These are phyloP conservation scores for Phaeophleospora eucalypticola DNA, from an alignment of 2,329 filamentous ascomycete genomes.

Conservation along the genomic window DNA sequence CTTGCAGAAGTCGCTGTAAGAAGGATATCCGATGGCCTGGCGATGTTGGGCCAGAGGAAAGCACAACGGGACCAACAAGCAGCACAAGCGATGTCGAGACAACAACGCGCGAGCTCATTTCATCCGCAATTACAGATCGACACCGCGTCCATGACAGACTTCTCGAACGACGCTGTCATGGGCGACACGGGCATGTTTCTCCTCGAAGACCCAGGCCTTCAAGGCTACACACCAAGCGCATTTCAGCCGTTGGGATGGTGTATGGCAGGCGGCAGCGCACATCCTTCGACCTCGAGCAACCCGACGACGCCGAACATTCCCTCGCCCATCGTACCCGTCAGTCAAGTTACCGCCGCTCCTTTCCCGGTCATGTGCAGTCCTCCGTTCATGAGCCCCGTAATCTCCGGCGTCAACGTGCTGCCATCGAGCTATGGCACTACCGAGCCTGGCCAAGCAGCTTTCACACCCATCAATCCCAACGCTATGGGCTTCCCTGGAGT, in stretches of 20 bases:
- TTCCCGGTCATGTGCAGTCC: constrained; percentile 30
- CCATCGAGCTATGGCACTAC: constrained; percentile 20
- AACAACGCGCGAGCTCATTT: constrained; percentile 9
- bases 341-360: constrained; percentile 30
- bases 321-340: constrained; percentile 25
- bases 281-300: constrained; percentile 17
- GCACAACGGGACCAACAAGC: constrained; percentile 17
- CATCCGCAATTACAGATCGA: constrained; percentile 19
- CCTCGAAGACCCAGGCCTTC: constrained; percentile 45
- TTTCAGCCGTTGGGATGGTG: constrained; percentile 30
- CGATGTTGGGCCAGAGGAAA: constrained; percentile 18
- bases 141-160: constrained; percentile 25
- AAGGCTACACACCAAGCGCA: constrained; percentile 25
- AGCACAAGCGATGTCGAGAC: constrained; percentile 11
- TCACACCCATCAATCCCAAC: constrained; percentile 24
- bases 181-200: constrained; percentile 46
- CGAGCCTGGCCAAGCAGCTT: constrained; percentile 12
- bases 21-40: constrained; percentile 34
- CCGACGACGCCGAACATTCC: constrained; percentile 20
- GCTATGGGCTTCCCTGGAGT: constrained; percentile 1
- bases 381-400: constrained; percentile 18
- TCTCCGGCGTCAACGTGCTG: constrained; percentile 1
- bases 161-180: constrained; percentile 41
- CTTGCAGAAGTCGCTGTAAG: constrained; percentile 44
- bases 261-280: constrained; percentile 24